A percentile compares a stretch with the other conserved stretches of the same genome.
These are phyloP conservation scores for Suillus americanus DNA, from an alignment of 768 basidiomycete species.

Conservation along the genomic window DNA sequence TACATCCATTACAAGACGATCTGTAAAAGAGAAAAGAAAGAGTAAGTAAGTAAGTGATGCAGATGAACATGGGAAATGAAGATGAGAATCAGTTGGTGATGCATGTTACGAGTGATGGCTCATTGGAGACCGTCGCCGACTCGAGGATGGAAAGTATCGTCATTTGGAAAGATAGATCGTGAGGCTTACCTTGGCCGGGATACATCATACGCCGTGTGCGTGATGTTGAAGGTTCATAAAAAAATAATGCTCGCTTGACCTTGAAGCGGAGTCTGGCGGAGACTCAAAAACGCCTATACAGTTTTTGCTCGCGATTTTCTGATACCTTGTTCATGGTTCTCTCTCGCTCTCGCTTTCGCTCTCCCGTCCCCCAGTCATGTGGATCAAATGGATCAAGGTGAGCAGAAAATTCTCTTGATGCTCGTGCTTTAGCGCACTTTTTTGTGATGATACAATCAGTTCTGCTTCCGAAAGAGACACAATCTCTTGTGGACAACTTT, in stretches of 20 bases:
- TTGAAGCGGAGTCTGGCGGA: constrained; percentile 1
- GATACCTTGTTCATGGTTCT: neutral
- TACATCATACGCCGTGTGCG: neutral
- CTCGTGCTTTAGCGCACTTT: neutral
- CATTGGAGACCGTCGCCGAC: constrained; percentile 69
- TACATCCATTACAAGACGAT: neutral
- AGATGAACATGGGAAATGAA: constrained; percentile 8
- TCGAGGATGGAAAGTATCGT: constrained; percentile 75
- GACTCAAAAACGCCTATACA: constrained; percentile 38
- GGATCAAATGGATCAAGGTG: constrained; percentile 9
- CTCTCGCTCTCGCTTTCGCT: constrained; percentile 9
- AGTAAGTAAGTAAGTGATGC: constrained; percentile 8
- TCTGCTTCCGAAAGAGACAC: constrained; percentile 82
- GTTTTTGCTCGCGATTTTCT: constrained; percentile 20
- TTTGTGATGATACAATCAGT: constrained; percentile 63
- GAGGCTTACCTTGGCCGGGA: constrained; percentile 31
- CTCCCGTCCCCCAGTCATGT: constrained; percentile 1
- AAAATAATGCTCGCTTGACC: neutral
- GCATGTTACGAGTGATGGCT: constrained; percentile 78
- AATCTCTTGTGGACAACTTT: constrained; percentile 73
- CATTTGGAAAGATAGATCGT: constrained; percentile 30
- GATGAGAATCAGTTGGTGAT: constrained; percentile 49
- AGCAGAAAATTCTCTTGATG: neutral
- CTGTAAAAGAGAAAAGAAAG: neutral
- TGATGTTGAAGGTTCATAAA: neutral